Evolutionary conservation across 2,329 filamentous ascomycete species (phyloP).

Genomic region (Colletotrichum incanum): DNA sequence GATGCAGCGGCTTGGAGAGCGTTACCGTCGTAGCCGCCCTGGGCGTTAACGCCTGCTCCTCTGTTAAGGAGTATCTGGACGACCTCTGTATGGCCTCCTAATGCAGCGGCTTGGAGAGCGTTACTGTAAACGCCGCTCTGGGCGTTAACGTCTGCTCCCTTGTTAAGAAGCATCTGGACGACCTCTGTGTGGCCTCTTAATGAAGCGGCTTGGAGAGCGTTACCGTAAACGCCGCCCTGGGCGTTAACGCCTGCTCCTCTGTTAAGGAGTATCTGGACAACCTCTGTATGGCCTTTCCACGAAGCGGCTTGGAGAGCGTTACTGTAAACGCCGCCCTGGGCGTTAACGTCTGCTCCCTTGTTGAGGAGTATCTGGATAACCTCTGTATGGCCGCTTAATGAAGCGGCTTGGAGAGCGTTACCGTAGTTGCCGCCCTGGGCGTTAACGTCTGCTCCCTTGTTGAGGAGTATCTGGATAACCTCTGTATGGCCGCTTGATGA

Average conservation of each 20-base stretch:
- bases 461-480: not conserved
- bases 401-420: not conserved
- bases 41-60: not conserved
- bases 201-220: not conserved
- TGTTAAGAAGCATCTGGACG: too few relatives aligned
- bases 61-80: not conserved
- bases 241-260: not conserved
- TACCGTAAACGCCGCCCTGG: accelerated
- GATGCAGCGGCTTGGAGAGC: not conserved
- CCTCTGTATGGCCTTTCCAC: not conserved
- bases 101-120: not conserved
- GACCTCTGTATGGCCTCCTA: not conserved
- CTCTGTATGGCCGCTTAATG: not conserved
- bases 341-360: not conserved
- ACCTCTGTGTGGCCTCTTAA: not conserved
- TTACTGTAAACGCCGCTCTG: not conserved
- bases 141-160: not conserved
- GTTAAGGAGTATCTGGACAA: not conserved
- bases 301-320: not conserved
- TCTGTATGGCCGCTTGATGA: not conserved
- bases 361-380: not conserved
- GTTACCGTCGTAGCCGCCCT: not conserved
- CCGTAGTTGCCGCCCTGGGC: not conserved
- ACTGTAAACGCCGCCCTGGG: not conserved
- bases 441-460: not conserved